phyloP scores from a whole-genome alignment of 768 basidiomycete genomes.

The Chlorophyllum brunneum region DNA sequence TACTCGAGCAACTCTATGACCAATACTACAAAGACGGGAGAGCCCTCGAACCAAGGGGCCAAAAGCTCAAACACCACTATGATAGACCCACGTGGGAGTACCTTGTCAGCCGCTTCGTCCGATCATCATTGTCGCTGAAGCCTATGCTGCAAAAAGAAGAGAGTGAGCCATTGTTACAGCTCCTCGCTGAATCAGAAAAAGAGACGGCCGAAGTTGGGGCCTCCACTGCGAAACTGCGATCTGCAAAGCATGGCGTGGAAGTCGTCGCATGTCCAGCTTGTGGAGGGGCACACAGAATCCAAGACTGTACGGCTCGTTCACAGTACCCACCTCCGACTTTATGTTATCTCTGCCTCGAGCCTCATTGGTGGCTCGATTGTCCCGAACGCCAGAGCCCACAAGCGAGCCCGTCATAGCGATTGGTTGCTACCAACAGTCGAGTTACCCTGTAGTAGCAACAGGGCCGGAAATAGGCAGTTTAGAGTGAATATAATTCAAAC shows the following conservation, averaged over 20 bases:
- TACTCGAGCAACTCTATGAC: constrained; percentile 4
- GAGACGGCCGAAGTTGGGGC: neutral
- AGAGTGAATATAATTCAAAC: too few species aligned
- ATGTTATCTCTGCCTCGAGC: constrained; percentile 11
- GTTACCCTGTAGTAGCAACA: too few species aligned
- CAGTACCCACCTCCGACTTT: constrained; percentile 5
- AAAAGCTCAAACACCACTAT: neutral
- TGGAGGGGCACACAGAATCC: neutral
- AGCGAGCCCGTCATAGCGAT: too few species aligned
- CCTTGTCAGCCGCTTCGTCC: constrained; percentile 6
- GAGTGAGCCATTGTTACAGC: neutral
- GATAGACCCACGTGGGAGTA: constrained; percentile 2
- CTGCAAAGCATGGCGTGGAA: too few species aligned
- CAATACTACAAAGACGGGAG: neutral
- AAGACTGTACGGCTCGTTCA: neutral
- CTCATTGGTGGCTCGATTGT: constrained; percentile 12
- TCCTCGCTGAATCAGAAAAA: neutral
- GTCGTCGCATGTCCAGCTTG: neutral
- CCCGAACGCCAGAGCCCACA: neutral
- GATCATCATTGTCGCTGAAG: neutral
- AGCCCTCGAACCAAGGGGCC: constrained; percentile 2
- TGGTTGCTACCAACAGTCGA: too few species aligned
- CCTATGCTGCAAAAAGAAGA: neutral
- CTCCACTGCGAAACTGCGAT: neutral
- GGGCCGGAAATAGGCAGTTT: too few species aligned